Conservation (phyloP, 2,329 filamentous ascomycete species). For the Thermoascus crustaceus region DNA sequence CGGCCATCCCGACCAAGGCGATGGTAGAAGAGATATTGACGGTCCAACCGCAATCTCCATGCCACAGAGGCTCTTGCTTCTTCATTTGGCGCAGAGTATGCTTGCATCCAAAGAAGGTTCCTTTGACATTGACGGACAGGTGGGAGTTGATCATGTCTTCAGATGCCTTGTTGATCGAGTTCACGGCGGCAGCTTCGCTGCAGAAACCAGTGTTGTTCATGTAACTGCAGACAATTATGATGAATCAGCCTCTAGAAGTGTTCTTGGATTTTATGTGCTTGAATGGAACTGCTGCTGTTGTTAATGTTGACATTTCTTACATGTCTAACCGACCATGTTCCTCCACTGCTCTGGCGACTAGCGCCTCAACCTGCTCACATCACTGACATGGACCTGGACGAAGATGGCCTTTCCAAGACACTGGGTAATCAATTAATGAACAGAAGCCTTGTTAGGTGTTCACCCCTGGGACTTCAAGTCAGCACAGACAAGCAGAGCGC, state of each 20-base stretch:
- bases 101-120: constrained; percentile 29
- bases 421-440: not conserved
- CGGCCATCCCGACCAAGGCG: constrained; percentile 29
- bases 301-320: no score
- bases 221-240: no score
- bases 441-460: not conserved
- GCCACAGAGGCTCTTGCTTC: constrained; percentile 33
- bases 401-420: not conserved
- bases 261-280: no score
- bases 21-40: constrained; percentile 42
- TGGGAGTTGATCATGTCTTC: not conserved
- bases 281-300: no score
- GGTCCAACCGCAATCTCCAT: constrained; percentile 42
- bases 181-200: not conserved
- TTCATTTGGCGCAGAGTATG: constrained; percentile 44
- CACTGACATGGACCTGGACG: constrained; percentile 32
- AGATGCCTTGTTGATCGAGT: not conserved
- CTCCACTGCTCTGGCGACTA: constrained; percentile 24
- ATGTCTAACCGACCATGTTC: constrained; percentile 31
- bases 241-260: no score
- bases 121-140: constrained; percentile 3
- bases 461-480: not conserved
- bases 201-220: not conserved
- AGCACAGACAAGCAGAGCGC: constrained; percentile 1
- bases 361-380: constrained; percentile 18